A percentile compares a stretch with the other conserved stretches of the same genome.
Conservation (phyloP, 208 protist genomes). For the Balamuthia mandrillaris region DNA sequence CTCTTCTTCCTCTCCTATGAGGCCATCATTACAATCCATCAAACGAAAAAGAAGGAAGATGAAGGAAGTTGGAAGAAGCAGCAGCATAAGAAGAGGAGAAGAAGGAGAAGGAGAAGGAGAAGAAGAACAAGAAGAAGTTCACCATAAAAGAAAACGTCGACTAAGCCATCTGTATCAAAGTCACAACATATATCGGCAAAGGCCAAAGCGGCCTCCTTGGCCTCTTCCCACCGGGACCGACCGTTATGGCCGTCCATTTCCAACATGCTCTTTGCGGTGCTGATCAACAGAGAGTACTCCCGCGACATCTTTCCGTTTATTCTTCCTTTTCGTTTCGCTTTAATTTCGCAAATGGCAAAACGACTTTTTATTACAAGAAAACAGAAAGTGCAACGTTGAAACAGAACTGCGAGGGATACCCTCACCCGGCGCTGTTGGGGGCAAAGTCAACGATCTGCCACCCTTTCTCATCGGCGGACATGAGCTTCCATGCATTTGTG, state of each 20-base stretch:
- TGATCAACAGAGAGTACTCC: background rate
- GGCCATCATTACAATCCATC: background rate
- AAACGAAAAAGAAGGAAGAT: background rate
- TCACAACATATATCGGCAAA: background rate
- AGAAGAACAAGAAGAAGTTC: background rate
- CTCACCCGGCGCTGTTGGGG: no score
- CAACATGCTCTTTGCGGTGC: background rate
- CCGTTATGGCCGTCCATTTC: background rate
- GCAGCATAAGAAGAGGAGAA: no score
- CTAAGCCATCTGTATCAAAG: background rate
- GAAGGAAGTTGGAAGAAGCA: no score
- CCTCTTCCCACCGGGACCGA: background rate
- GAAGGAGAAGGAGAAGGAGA: background rate
- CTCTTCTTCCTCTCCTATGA: background rate
- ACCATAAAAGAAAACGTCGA: constrained; percentile 19
- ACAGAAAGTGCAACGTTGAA: no score
- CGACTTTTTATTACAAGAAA: no score
- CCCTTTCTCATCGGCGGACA: no score
- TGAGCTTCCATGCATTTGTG: no score
- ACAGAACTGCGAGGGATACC: no score
- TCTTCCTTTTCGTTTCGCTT: no score
- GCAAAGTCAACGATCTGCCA: no score
- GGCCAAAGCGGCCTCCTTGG: constrained; percentile 21
- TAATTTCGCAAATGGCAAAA: no score
- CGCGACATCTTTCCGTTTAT: no score